Evolutionary conservation across 2,329 filamentous ascomycete species (phyloP).

Genomic region (Aspergillus fischeri): DNA sequence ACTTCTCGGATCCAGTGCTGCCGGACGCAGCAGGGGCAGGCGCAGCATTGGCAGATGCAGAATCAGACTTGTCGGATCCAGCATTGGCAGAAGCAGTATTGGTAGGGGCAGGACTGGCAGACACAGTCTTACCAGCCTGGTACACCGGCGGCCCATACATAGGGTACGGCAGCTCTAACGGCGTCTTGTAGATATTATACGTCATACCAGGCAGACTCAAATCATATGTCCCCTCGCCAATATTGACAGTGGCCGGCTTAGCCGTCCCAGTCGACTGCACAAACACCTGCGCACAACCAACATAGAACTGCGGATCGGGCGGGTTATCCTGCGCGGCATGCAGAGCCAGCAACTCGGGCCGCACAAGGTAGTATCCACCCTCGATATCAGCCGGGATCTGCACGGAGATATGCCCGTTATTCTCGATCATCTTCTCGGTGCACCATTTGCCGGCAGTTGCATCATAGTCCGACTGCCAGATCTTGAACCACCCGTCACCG

Average conservation of each 20-base stretch:
- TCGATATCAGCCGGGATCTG: slow-evolving; percentile 59
- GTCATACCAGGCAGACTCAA: slow-evolving; percentile 52
- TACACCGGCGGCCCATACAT: slow-evolving; percentile 58
- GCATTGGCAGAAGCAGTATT: no score
- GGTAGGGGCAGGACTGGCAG: no score
- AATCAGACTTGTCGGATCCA: no score
- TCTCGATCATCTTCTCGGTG: slow-evolving; percentile 62
- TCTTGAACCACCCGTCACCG: slow-evolving; percentile 73
- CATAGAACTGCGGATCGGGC: slow-evolving; percentile 68
- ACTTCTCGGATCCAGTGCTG: no score
- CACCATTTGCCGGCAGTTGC: slow-evolving; percentile 58
- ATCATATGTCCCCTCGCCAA: slow-evolving; percentile 60
- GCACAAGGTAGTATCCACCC: slow-evolving; percentile 65
- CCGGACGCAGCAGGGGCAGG: no score
- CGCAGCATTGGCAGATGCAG: no score
- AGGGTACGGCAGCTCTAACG: slow-evolving; percentile 52
- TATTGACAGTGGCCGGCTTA: slow-evolving; percentile 54
- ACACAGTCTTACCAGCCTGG: slow-evolving; percentile 29
- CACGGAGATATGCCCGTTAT: slow-evolving; percentile 61
- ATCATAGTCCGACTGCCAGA: slow-evolving; percentile 67
- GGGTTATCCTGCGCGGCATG: slow-evolving; percentile 55
- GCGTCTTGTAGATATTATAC: slow-evolving; percentile 61
- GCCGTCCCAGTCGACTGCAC: slow-evolving; percentile 49
- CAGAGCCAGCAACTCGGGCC: slow-evolving; percentile 66
- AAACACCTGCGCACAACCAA: slow-evolving; percentile 68